A percentile compares a stretch with the other conserved stretches of the same genome.
These are phyloP conservation scores for Lathyrus tuberosus DNA, from an alignment of 306 rosid species.

Conservation along the genomic window DNA sequence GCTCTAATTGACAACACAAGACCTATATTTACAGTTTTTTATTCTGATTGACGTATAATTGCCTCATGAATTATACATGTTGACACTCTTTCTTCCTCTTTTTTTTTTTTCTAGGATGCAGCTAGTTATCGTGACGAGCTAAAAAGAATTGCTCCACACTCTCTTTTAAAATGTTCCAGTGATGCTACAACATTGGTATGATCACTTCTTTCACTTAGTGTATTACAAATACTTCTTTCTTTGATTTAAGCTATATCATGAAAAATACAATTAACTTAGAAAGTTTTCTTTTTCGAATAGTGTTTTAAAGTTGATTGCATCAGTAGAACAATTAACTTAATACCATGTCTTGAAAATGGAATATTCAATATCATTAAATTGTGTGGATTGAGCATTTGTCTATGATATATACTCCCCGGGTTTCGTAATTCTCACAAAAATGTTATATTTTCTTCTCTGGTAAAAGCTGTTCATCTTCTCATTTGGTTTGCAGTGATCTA, in stretches of 20 bases:
- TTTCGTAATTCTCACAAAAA: slow-evolving; percentile 18
- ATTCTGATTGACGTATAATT: slow-evolving; percentile 11
- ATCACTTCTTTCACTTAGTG: neutral
- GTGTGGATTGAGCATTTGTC: slow-evolving; percentile 7
- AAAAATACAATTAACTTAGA: slow-evolving; percentile 22
- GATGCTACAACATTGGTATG: slow-evolving; percentile 90
- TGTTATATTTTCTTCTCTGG: too few species aligned
- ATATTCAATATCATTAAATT: slow-evolving; percentile 14
- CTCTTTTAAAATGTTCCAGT: slow-evolving; percentile 85
- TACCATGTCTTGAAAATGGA: slow-evolving; percentile 13
- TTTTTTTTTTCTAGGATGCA: slow-evolving; percentile 68
- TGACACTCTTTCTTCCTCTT: slow-evolving; percentile 9
- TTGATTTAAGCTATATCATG: slow-evolving; percentile 17
- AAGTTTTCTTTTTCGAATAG: neutral
- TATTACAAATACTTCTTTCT: slow-evolving; percentile 14
- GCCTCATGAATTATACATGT: slow-evolving; percentile 17
- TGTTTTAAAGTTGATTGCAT: slow-evolving; percentile 18
- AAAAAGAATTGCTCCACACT: slow-evolving; percentile 70
- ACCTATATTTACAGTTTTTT: slow-evolving; percentile 19
- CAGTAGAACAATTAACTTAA: slow-evolving; percentile 23
- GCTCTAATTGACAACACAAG: slow-evolving; percentile 5
- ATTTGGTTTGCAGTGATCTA: slow-evolving; percentile 28
- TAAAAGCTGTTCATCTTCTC: slow-evolving; percentile 14
- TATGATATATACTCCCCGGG: slow-evolving; percentile 8
- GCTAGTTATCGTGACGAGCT: slow-evolving; percentile 88